A percentile compares a stretch with the other conserved stretches of the same genome.
phyloP scores from a whole-genome alignment of 108 stramenopile species.

The Fragilariopsis cylindrus region DNA sequence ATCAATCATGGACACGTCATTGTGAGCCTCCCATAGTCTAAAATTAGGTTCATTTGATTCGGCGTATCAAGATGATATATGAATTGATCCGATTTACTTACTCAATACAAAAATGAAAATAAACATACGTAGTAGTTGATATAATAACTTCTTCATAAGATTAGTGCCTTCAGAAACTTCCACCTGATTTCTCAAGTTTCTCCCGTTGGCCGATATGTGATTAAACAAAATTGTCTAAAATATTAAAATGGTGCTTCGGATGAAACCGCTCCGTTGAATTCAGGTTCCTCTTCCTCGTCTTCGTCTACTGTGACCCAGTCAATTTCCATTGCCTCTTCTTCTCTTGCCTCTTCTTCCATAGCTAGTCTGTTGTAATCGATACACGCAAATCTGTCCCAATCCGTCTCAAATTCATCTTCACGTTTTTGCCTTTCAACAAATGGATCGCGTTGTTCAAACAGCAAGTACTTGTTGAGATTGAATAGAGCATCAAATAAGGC shows the following conservation, averaged over 20 bases:
- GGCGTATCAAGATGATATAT: too few species aligned
- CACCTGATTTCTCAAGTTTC: too few species aligned
- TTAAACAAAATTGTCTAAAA: too few species aligned
- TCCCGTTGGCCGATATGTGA: too few species aligned
- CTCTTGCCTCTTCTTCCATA: slow-evolving; percentile 92
- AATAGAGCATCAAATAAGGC: slow-evolving; percentile 97
- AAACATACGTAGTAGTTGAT: too few species aligned
- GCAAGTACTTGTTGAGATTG: slow-evolving; percentile 97
- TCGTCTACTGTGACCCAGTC: slow-evolving; percentile 89
- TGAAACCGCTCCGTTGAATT: slow-evolving; percentile 20
- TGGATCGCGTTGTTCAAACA: slow-evolving; percentile 97
- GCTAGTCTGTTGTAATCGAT: slow-evolving; percentile 94
- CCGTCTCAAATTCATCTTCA: slow-evolving; percentile 95
- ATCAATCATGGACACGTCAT: too few species aligned
- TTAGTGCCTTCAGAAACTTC: too few species aligned
- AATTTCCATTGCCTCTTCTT: slow-evolving; percentile 88
- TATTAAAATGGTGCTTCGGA: slow-evolving; percentile 34
- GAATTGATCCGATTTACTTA: too few species aligned
- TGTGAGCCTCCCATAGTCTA: too few species aligned
- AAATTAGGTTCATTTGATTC: too few species aligned
- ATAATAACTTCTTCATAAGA: too few species aligned
- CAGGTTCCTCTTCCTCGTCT: slow-evolving; percentile 60
- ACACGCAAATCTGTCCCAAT: slow-evolving; percentile 98
- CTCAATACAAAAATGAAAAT: too few species aligned
- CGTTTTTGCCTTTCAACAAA: slow-evolving; percentile 89